Percentiles rank a stretch among this genome's conserved stretches.
Conservation (phyloP, 1,284 basidiomycete species). For the Mycosarcoma maydis region DNA sequence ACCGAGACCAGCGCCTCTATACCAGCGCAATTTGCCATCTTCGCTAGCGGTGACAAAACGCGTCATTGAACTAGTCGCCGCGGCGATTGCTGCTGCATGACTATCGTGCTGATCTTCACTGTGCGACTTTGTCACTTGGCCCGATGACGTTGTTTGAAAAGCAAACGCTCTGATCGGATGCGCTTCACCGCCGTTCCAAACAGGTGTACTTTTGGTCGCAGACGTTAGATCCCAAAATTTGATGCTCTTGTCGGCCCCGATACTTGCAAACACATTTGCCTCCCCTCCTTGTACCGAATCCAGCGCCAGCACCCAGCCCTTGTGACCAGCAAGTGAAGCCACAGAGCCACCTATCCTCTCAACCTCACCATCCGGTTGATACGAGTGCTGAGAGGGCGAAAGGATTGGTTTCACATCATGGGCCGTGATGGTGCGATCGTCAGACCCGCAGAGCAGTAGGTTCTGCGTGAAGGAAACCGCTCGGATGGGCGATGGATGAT, state of each 20-base stretch:
- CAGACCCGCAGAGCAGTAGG: slow-evolving; percentile 31
- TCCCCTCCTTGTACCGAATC: background rate
- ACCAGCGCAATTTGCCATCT: slow-evolving; percentile 34
- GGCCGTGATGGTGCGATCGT: slow-evolving; percentile 36
- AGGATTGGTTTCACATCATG: slow-evolving; percentile 32
- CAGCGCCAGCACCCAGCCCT: slow-evolving; percentile 29
- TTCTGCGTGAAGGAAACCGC: slow-evolving; percentile 15
- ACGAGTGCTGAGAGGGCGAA: background rate
- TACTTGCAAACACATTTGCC: slow-evolving; percentile 23
- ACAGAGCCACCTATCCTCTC: slow-evolving; percentile 21
- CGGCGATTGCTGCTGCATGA: background rate
- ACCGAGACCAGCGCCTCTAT: slow-evolving; percentile 42
- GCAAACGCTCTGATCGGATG: slow-evolving; percentile 12
- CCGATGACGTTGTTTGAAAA: no score
- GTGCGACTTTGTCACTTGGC: no score
- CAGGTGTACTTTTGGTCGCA: slow-evolving; percentile 25
- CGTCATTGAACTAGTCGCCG: slow-evolving; percentile 7
- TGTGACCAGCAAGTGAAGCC: slow-evolving; percentile 23
- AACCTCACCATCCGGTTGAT: background rate
- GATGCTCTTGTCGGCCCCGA: slow-evolving; percentile 35
- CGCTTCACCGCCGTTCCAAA: slow-evolving; percentile 34
- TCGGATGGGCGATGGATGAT: slow-evolving; percentile 39
- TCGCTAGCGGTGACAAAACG: slow-evolving; percentile 44
- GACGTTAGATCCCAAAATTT: slow-evolving; percentile 44
- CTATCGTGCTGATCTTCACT: no score